These are phyloP conservation scores for Prunus salicina DNA, from an alignment of 306 rosid genomes.

Conservation along the genomic window DNA sequence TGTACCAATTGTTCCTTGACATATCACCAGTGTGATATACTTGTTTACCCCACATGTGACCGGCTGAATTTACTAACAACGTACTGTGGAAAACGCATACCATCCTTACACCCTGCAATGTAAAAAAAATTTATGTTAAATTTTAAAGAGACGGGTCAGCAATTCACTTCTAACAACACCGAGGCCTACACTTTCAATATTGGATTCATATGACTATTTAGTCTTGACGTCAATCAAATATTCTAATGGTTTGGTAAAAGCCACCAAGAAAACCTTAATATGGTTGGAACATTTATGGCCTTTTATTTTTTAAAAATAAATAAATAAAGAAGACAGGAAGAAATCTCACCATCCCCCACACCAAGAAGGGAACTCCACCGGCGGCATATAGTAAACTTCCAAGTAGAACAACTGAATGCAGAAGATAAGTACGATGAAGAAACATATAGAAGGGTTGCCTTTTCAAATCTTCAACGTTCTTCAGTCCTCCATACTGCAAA, in stretches of 20 bases:
- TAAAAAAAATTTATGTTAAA: background rate
- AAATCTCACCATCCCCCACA: constrained; percentile 77
- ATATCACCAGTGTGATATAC: constrained; percentile 71
- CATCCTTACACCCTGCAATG: constrained; percentile 69
- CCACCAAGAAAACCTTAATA: no score
- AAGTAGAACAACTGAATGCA: constrained; percentile 65
- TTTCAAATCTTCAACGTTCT: constrained; percentile 71
- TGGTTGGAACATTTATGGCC: no score
- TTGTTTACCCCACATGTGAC: constrained; percentile 83
- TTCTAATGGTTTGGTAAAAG: no score
- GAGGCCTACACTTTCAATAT: no score
- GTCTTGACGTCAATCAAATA: no score
- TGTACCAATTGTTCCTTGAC: constrained; percentile 80
- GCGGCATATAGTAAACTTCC: constrained; percentile 56
- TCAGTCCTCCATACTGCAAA: constrained; percentile 67
- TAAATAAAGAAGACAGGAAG: no score
- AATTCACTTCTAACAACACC: no score
- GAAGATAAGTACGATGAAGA: constrained; percentile 48
- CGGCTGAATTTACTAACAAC: constrained; percentile 86
- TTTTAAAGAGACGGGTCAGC: no score
- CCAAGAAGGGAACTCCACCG: constrained; percentile 82
- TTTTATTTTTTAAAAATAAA: no score
- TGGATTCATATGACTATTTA: no score
- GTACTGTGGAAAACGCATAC: constrained; percentile 69
- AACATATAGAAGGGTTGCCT: constrained; percentile 74